Base-by-base conservation (phyloP, 257 asterid species). In the Ophiorrhiza pumila region DNA sequence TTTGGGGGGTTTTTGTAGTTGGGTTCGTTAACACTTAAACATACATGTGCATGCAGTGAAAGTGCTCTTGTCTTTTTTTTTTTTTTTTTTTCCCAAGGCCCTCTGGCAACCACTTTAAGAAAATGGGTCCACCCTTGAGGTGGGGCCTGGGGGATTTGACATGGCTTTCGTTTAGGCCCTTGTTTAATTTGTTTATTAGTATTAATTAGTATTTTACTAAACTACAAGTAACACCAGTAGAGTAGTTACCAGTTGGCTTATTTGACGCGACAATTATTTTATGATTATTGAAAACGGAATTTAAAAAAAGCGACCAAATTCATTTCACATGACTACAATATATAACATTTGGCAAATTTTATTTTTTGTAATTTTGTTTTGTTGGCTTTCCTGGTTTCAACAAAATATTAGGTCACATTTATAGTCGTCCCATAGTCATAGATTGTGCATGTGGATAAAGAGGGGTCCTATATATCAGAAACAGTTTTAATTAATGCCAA, bases 191-290 rank as follows among this genome's bases (percentile, higher is more conserved):
- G 49, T 43, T 39, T 69, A 53, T 29, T n/a, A n/a, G n/a, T n/a
- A n/a, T n/a, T n/a, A n/a, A n/a, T n/a, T n/a, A n/a, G n/a, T n/a
- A n/a, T n/a, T n/a, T n/a, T n/a, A n/a, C n/a, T n/a, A n/a, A n/a
- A n/a, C n/a, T n/a, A n/a, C n/a, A n/a, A n/a, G n/a, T n/a, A n/a
- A n/a, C n/a, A n/a, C n/a, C n/a, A n/a, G n/a, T n/a, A n/a, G n/a
- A 79, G 61, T 82, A 78, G 80, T 78, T 72, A 74, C 81, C 79
- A 82, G 79, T 87, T 85, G 93, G 83, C 78, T 68, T 41, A 62
- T 57, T 68, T 73, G 66, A 77, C 63, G 55, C 39, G 77, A 76
- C 79, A 64, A 42, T 65, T 49, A 74, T 76, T 71, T 67, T 72
- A 76, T 72, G 67, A 72, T 74, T 68, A 35, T 56, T n/a, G 59